These are phyloP conservation scores for Lomentospora prolificans DNA, from an alignment of 2,329 filamentous ascomycete species.

Conservation along the genomic window DNA sequence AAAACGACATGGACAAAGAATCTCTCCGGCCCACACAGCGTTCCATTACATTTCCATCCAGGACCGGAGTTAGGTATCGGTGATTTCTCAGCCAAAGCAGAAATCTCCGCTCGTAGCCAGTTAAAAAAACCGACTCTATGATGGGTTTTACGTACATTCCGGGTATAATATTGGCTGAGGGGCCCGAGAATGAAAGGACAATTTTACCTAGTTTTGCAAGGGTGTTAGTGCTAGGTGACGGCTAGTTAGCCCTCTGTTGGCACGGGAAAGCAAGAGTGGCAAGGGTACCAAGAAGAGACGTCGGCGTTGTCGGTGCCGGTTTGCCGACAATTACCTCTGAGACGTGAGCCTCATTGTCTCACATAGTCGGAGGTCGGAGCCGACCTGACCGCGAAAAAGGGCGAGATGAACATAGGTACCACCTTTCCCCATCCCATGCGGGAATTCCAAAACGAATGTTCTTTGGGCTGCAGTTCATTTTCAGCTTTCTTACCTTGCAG, in stretches of 20 bases:
- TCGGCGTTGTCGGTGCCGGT: background rate
- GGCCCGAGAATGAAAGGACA: too few species aligned
- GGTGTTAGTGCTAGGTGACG: too few species aligned
- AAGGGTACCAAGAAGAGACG: background rate
- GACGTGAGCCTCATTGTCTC: background rate
- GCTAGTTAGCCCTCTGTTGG: too few species aligned
- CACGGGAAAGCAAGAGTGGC: background rate
- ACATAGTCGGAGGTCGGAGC: background rate
- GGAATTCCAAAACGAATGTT: too few species aligned
- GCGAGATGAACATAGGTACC: background rate
- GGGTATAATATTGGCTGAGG: too few species aligned
- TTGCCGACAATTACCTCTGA: background rate
- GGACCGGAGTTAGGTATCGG: background rate
- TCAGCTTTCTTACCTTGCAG: too few species aligned
- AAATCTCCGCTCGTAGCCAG: background rate
- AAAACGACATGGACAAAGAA: too few species aligned
- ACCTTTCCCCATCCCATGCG: too few species aligned
- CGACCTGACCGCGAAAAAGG: background rate
- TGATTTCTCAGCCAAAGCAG: background rate
- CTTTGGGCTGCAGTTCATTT: too few species aligned
- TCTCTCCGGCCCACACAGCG: background rate
- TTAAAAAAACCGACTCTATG: too few species aligned
- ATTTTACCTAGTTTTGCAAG: background rate
- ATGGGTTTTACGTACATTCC: too few species aligned
- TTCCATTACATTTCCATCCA: background rate